phyloP scores from a whole-genome alignment of 768 basidiomycete species.

The Termitomyces sp. region DNA sequence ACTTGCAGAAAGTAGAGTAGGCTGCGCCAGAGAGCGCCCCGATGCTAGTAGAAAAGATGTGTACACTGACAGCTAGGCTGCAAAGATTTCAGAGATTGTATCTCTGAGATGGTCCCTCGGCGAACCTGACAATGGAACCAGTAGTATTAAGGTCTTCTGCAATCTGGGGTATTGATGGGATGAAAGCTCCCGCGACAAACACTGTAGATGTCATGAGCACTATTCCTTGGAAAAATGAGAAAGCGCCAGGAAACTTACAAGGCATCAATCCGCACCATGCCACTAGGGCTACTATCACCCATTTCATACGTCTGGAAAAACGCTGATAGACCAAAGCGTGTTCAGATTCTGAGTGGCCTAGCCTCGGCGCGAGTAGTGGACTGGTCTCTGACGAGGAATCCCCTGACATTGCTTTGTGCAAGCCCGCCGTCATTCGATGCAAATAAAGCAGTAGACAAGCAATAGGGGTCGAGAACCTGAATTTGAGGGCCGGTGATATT shows the following conservation, averaged over 20 bases:
- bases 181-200: constrained; percentile 62
- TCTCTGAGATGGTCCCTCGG: constrained; percentile 15
- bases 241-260: constrained; percentile 29
- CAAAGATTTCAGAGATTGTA: neutral
- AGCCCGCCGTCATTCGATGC: neutral
- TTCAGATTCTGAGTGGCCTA: neutral
- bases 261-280: constrained; percentile 60
- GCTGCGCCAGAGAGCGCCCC: constrained; percentile 27
- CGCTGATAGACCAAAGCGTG: constrained; percentile 44
- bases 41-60: constrained; percentile 25
- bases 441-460: no score
- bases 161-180: constrained; percentile 72
- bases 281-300: constrained; percentile 48
- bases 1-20: constrained; percentile 34
- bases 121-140: constrained; percentile 46
- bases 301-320: constrained; percentile 49
- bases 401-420: neutral
- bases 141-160: constrained; percentile 58
- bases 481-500: no score
- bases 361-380: constrained; percentile 20
- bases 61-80: constrained; percentile 29
- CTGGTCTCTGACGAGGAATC: constrained; percentile 22
- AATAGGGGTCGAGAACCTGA: no score
- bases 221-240: neutral
- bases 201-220: constrained; percentile 32